Base-by-base conservation (phyloP, 2,329 filamentous ascomycete species). In the Madurella fahalii region DNA sequence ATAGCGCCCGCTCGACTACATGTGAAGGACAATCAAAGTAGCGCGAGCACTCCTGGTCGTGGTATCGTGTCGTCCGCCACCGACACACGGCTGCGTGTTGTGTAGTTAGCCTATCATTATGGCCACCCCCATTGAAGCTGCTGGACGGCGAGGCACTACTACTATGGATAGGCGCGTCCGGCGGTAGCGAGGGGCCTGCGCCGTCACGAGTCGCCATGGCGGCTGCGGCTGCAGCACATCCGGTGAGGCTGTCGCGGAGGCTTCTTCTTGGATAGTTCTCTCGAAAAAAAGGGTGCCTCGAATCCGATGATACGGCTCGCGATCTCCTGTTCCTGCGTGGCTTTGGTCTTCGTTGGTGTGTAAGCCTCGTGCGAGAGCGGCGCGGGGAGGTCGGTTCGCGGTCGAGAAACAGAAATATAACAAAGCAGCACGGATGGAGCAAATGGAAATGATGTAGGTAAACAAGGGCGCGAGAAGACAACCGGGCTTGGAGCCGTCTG, bases 11-110 rank as follows among this genome's bases (percentile, higher is more conserved):
- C 61, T 73, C 72, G 44, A 76, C 60, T 16, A 68, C 57, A 53
- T 80, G 77, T 4, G 74, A 72, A 32, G 77, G 77, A 42, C 77
- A 79, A 65, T 80, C 77, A 53, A 77, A 72, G 63, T 70, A 79
- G 45, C 71, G 71, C 11, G 70, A 70, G 62, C 76, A 78, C 63
- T 79, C 77, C 47, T 72, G 68, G 48, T 75, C 69, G 58, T 74
- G 62, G 43, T 69, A 74, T 13, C 67, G 65, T 16, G 63, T 18
- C 9, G 68, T 74, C 47, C 69, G 70, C 68, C 73, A 76, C 37
- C 61, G 68, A 54, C 75, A 78, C 25, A 59, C 49, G 4, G 58
- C 52, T 9, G 47, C 15, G 16, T 32, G n/a, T 11, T 32, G 46
- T 32, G 40, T 43, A 16, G 11, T 11, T 12, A n/a, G 15, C 2